Conservation (phyloP, 257 asterid species). For the Eucommia ulmoides region DNA sequence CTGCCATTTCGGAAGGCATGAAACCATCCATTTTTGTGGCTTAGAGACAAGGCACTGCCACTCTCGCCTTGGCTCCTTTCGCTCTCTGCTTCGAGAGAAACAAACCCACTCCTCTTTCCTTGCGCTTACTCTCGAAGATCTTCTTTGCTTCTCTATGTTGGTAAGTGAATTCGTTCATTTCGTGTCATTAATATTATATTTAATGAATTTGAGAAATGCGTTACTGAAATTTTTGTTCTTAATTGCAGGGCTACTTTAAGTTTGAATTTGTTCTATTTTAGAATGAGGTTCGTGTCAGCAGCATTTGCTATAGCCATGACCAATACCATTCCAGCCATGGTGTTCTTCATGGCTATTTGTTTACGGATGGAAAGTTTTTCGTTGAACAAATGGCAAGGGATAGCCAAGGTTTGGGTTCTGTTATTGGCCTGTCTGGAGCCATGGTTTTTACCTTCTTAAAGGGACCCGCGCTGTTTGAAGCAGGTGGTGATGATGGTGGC, state of each 20-base stretch:
- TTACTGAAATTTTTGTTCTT: background rate
- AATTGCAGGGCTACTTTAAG: slow-evolving; percentile 27
- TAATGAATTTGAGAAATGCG: background rate
- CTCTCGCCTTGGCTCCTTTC: too few species aligned
- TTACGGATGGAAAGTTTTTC: slow-evolving; percentile 17
- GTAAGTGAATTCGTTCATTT: background rate
- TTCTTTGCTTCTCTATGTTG: slow-evolving; percentile 17
- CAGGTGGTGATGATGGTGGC: background rate
- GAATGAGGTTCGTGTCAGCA: slow-evolving; percentile 25
- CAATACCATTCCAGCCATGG: slow-evolving; percentile 19
- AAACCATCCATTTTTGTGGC: too few species aligned
- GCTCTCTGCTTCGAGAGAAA: too few species aligned
- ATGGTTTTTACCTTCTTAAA: slow-evolving; percentile 13
- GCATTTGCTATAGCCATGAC: slow-evolving; percentile 26
- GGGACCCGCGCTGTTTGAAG: slow-evolving; percentile 11
- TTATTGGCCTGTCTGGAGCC: slow-evolving; percentile 17
- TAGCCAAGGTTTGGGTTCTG: slow-evolving; percentile 19
- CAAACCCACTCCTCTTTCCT: slow-evolving; percentile 9
- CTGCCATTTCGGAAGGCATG: too few species aligned
- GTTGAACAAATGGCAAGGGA: slow-evolving; percentile 13
- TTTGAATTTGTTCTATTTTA: slow-evolving; percentile 23
- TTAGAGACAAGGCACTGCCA: too few species aligned
- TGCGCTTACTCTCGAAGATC: slow-evolving; percentile 7
- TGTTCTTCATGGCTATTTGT: slow-evolving; percentile 12
- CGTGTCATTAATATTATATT: background rate